A percentile compares a stretch with the other conserved stretches of the same genome.
phyloP scores from a whole-genome alignment of 2,329 filamentous ascomycete genomes.

The Fonsecaea multimorphosa region DNA sequence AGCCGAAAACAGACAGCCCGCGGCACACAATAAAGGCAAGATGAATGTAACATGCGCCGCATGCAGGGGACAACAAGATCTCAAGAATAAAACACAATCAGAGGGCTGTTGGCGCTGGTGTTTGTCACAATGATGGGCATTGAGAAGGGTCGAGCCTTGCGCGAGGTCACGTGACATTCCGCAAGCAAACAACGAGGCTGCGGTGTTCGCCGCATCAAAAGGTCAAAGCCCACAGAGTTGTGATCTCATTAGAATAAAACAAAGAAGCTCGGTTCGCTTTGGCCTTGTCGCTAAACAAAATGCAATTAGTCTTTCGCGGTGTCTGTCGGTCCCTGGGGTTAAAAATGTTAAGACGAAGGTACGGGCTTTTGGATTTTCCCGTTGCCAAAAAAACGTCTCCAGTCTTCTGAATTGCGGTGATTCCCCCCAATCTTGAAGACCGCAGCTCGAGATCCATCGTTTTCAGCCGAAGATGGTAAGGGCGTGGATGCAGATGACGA shows the following conservation, averaged over 20 bases:
- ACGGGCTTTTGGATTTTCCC: constrained; percentile 6
- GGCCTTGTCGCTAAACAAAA: constrained; percentile 7
- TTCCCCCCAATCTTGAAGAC: constrained; percentile 19
- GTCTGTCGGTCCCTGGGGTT: constrained; percentile 1
- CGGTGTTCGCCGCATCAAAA: background rate
- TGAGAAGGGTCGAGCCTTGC: background rate
- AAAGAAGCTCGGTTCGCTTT: background rate
- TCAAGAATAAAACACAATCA: background rate
- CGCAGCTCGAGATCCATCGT: constrained; percentile 4
- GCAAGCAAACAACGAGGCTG: constrained; percentile 11
- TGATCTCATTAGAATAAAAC: constrained; percentile 8
- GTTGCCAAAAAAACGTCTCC: constrained; percentile 33
- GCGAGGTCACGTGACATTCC: background rate
- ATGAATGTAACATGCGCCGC: background rate
- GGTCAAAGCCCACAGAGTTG: background rate
- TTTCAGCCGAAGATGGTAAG: background rate
- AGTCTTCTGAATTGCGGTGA: constrained; percentile 33
- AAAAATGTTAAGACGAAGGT: constrained; percentile 2
- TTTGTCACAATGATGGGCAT: background rate
- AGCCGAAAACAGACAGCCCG: constrained; percentile 16
- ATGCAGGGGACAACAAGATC: background rate
- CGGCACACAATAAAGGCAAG: background rate
- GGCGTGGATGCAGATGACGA: background rate
- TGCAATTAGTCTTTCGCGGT: constrained; percentile 3
- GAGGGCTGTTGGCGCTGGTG: background rate